phyloP scores from a whole-genome alignment of 331 rosid species.

The Pyrus hybrid region DNA sequence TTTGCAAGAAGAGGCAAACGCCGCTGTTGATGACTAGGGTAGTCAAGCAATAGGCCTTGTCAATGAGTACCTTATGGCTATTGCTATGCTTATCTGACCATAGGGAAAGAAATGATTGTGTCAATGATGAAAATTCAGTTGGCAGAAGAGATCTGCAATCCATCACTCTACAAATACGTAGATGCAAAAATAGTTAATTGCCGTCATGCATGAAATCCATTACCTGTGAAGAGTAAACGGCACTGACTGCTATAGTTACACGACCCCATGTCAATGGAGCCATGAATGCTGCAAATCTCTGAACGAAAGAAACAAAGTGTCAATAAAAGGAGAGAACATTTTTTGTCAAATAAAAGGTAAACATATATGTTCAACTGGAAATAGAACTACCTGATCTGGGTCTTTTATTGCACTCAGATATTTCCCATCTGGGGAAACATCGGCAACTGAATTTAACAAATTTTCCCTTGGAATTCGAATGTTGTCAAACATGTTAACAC shows the following conservation, averaged over 20 bases:
- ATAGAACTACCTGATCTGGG: slow-evolving; percentile 63
- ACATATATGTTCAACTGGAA: not conserved
- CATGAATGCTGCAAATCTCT: slow-evolving; percentile 93
- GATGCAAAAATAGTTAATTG: not conserved
- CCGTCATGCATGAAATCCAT: not conserved
- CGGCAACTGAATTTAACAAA: slow-evolving; percentile 92
- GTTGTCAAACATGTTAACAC: slow-evolving; percentile 64
- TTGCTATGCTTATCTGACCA: slow-evolving; percentile 62
- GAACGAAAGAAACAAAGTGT: not conserved
- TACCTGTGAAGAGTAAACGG: slow-evolving; percentile 74
- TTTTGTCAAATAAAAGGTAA: not conserved
- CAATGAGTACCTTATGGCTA: slow-evolving; percentile 82
- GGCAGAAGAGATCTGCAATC: slow-evolving; percentile 1
- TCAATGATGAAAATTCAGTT: slow-evolving; percentile 1
- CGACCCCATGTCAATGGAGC: slow-evolving; percentile 91
- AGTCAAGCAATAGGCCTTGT: slow-evolving; percentile 87
- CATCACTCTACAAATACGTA: not conserved
- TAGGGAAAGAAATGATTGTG: slow-evolving; percentile 13
- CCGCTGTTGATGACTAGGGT: slow-evolving; percentile 84
- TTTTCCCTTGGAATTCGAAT: slow-evolving; percentile 82
- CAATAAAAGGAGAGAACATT: not conserved
- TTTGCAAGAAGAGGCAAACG: slow-evolving; percentile 89
- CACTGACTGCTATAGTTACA: slow-evolving; percentile 46
- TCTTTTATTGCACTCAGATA: slow-evolving; percentile 79
- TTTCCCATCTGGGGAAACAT: slow-evolving; percentile 66